Evolutionary conservation across 2,329 filamentous ascomycete species (phyloP), one percentile per base, ranked within the genome.

Genomic region (Pseudocercospora pini-densiflorae): DNA sequence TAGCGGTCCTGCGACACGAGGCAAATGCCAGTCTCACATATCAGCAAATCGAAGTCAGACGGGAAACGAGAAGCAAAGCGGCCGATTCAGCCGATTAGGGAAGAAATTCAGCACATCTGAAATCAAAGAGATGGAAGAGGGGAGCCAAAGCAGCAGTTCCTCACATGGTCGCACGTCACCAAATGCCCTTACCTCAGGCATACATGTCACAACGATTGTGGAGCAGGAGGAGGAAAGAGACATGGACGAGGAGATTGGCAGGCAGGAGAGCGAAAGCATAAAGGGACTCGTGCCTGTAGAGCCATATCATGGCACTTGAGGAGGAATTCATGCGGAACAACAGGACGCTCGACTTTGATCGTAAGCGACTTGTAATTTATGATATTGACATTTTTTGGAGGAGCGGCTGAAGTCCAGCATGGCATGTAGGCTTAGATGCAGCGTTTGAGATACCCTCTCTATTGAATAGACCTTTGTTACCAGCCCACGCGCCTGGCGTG

Each of bases 151-250:
- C n/a, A 65, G 53, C 16, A 49, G 40, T 12, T 59, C 27, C 12
- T 58, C 61, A 6, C 43, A 51, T 19, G 61, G 49, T 21, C 58
- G 62, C 21, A 43, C 33, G 24, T 51, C 60, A 12, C 62, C 63
- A 23, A 51, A 49, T 43, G 27, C 33, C 1, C 49, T 53, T 14
- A 51, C 31, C 16, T 60, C 59, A 45, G 63, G 62, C 0, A 70
- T 71, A 21, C 68, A 66, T 45, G 65, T 71, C 10, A 69, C 68
- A 14, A 71, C 67, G 5, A 45, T 68, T 9, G 69, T 70, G 21
- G 65, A 71, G 64, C 69, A 71, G 31, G 68, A 65, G 21, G 67
- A 67, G 21, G 67, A 69, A 40, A 21, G 69, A 9, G 57, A 33
- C 16, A 29, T 53, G 12, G 60, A 62, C 29, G 64, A 63, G 29